Conservation (phyloP, 345 rosid genomes). For the Linum trigynum region DNA sequence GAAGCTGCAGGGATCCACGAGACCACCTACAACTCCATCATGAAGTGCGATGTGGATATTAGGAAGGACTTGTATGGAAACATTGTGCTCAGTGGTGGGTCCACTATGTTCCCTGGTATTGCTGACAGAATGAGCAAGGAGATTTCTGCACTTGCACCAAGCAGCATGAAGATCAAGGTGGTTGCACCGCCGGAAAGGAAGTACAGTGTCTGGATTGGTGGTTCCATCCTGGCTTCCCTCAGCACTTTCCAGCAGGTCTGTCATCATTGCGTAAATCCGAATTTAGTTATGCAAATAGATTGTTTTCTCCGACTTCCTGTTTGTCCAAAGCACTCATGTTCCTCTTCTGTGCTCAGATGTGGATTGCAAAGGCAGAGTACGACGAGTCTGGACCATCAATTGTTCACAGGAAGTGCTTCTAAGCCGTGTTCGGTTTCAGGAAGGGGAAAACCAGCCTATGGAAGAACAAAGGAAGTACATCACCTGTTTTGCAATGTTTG, state of each 20-base stretch:
- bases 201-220: slow-evolving; percentile 93
- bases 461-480: slow-evolving; percentile 13
- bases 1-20: no score
- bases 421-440: slow-evolving; percentile 14
- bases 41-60: no score
- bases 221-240: slow-evolving; percentile 84
- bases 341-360: slow-evolving; percentile 49
- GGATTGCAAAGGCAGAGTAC: slow-evolving; percentile 91
- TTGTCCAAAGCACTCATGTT: not conserved
- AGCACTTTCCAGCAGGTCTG: slow-evolving; percentile 95
- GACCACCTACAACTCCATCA: no score
- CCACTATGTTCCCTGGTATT: slow-evolving; percentile 87
- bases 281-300: not conserved
- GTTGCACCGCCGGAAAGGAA: slow-evolving; percentile 52
- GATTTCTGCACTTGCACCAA: slow-evolving; percentile 81
- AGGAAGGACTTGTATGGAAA: no score
- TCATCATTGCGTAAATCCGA: not conserved
- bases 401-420: slow-evolving; percentile 93
- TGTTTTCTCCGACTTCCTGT: not conserved
- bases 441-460: slow-evolving; percentile 13
- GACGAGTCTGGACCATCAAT: slow-evolving; percentile 93
- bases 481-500: not conserved
- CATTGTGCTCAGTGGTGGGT: slow-evolving; percentile 38
- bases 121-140: slow-evolving; percentile 95
- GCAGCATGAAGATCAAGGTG: slow-evolving; percentile 13